Percentiles rank a stretch among this genome's conserved stretches.
Conservation (phyloP, 345 rosid species). For the Camelina neglecta region DNA sequence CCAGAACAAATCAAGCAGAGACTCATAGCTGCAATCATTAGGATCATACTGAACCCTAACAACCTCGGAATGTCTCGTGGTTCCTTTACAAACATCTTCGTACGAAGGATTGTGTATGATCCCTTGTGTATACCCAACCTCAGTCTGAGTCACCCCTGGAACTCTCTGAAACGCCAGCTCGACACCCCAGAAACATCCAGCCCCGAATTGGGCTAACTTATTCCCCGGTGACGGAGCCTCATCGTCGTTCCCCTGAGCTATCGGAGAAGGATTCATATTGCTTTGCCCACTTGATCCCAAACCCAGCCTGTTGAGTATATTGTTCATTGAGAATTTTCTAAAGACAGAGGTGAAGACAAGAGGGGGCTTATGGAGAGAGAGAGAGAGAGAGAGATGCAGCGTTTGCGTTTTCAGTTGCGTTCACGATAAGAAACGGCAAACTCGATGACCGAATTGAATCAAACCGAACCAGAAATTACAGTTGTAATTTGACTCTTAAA, state of each 20-base stretch:
- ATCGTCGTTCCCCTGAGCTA: slow-evolving; percentile 76
- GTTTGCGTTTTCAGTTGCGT: slow-evolving; percentile 34
- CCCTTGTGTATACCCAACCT: slow-evolving; percentile 88
- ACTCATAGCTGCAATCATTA: slow-evolving; percentile 66
- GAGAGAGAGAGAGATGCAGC: not conserved
- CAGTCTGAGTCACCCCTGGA: slow-evolving; percentile 78
- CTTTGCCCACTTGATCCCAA: slow-evolving; percentile 67
- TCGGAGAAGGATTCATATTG: slow-evolving; percentile 61
- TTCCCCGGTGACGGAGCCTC: slow-evolving; percentile 78
- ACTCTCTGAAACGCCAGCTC: slow-evolving; percentile 90
- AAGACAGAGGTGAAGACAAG: slow-evolving; percentile 6
- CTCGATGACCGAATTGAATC: not conserved
- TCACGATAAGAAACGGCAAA: not conserved
- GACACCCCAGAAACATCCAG: slow-evolving; percentile 98
- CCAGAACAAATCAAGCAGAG: slow-evolving; percentile 85
- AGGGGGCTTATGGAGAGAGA: too few relatives aligned
- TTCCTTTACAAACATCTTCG: slow-evolving; percentile 79
- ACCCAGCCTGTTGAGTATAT: slow-evolving; percentile 87
- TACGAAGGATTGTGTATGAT: slow-evolving; percentile 66
- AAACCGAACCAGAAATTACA: not conserved
- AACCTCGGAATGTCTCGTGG: slow-evolving; percentile 69
- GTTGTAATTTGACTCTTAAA: slow-evolving; percentile 10
- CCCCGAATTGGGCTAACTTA: slow-evolving; percentile 84
- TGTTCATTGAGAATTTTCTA: slow-evolving; percentile 59
- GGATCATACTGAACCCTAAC: slow-evolving; percentile 93